Evolutionary conservation across 805 yeast species (phyloP).

Genomic region (Clavispora fructus): DNA sequence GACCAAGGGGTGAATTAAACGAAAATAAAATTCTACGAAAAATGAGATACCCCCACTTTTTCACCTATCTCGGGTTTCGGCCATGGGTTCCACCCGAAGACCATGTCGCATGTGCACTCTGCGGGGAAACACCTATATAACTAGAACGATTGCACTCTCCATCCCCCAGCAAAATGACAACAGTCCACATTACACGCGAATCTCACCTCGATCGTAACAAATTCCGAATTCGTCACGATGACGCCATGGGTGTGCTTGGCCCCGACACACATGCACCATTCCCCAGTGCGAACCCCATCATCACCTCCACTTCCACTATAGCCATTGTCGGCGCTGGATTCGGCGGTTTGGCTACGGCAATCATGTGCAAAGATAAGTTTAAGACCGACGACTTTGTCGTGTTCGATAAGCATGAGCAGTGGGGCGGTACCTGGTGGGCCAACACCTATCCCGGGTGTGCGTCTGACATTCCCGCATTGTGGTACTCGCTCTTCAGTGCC

Average conservation of each 20-base stretch:
- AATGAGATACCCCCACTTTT: too few relatives aligned
- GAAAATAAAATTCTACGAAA: too few relatives aligned
- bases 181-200: conserved; percentile 21
- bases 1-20: too few relatives aligned
- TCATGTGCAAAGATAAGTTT: conserved; percentile 21
- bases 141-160: not conserved
- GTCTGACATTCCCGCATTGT: conserved; percentile 39
- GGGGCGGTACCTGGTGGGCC: conserved; percentile 44
- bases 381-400: conserved; percentile 26
- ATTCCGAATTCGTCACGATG: conserved; percentile 25
- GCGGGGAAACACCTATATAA: not conserved
- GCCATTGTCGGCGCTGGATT: conserved; percentile 39
- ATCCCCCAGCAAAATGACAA: conserved; percentile 16
- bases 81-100: too few relatives aligned
- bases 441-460: conserved; percentile 43
- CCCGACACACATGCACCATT: conserved; percentile 14
- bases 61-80: too few relatives aligned
- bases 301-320: conserved; percentile 23
- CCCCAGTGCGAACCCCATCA: conserved; percentile 13
- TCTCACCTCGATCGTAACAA: conserved; percentile 29
- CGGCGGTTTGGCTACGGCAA: conserved; percentile 31
- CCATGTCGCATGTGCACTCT: not conserved
- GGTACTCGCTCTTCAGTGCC: conserved; percentile 33
- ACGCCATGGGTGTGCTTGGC: conserved; percentile 23
- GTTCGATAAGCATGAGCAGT: conserved; percentile 34